phyloP scores from a whole-genome alignment of 208 protist species.

The Sergeia podlipaevii region DNA sequence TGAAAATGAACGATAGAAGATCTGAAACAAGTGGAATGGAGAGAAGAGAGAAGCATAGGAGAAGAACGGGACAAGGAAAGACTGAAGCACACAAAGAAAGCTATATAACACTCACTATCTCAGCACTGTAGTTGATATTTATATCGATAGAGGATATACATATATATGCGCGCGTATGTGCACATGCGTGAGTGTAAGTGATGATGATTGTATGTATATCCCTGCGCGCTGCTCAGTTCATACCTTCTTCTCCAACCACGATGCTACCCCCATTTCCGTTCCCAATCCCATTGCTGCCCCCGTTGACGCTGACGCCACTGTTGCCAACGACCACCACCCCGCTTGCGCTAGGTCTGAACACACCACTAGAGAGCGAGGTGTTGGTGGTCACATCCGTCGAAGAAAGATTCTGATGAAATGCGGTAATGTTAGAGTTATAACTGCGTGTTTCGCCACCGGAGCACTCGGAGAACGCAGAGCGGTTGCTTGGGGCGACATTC shows the following conservation, averaged over 20 bases:
- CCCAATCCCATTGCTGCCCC: conserved; percentile 2
- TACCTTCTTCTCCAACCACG: conserved; percentile 1
- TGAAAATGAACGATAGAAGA: no score
- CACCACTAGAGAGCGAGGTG: conserved; percentile 35
- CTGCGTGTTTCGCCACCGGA: conserved; percentile 78
- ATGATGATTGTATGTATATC: neutral
- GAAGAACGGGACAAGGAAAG: no score
- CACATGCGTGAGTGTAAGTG: no score
- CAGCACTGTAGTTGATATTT: neutral
- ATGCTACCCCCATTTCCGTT: conserved; percentile 1
- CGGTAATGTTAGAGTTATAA: conserved; percentile 27
- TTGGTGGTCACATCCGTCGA: conserved; percentile 42
- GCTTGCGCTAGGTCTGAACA: conserved; percentile 18
- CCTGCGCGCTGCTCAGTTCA: neutral
- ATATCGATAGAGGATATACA: no score
- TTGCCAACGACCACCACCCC: neutral
- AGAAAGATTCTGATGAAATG: conserved; percentile 31
- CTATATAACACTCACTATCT: neutral
- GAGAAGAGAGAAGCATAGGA: neutral
- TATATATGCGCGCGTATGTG: no score
- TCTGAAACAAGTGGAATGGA: neutral
- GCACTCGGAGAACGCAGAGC: conserved; percentile 86
- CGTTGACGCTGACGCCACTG: conserved; percentile 4
- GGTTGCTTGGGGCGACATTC: conserved; percentile 58
- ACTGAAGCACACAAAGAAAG: neutral